Percentiles rank a stretch among this genome's conserved stretches.
Evolutionary conservation across 2,329 filamentous ascomycete genomes (phyloP).

Genomic region (Didymella glomerata): DNA sequence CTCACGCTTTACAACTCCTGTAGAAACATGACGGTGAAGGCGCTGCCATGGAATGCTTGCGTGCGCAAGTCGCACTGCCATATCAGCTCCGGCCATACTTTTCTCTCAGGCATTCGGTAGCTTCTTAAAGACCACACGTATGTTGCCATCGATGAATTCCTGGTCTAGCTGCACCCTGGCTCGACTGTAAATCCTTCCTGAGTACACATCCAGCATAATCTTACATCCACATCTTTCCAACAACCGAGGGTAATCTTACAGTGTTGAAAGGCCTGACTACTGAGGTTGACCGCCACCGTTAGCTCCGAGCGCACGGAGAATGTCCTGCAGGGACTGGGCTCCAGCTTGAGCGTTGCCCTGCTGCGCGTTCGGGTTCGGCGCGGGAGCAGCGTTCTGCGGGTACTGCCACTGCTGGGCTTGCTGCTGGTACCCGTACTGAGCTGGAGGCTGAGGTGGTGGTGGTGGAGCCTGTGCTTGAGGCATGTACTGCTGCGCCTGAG

Average conservation of each 20-base stretch:
- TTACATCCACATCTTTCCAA: constrained; percentile 15
- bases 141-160: constrained; percentile 3
- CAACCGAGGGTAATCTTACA: neutral
- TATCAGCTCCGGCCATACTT: constrained; percentile 3
- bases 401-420: constrained; percentile 39
- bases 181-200: neutral
- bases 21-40: constrained; percentile 2
- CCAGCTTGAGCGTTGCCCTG: constrained; percentile 34
- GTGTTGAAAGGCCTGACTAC: neutral
- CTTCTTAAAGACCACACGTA: neutral
- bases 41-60: neutral
- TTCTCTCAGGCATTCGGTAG: neutral
- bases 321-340: constrained; percentile 42
- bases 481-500: constrained; percentile 28
- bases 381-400: constrained; percentile 31
- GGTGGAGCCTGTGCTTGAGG: constrained; percentile 29
- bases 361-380: constrained; percentile 27
- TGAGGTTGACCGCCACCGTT: constrained; percentile 23
- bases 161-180: constrained; percentile 6
- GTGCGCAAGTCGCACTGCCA: constrained; percentile 1
- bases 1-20: constrained; percentile 1
- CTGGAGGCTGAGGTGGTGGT: constrained; percentile 33
- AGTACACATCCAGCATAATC: constrained; percentile 11
- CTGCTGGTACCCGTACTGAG: constrained; percentile 38
- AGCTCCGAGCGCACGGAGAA: constrained; percentile 41